These are phyloP conservation scores for Larix kaempferi DNA, from an alignment of 75 land plant genomes.

Conservation along the genomic window DNA sequence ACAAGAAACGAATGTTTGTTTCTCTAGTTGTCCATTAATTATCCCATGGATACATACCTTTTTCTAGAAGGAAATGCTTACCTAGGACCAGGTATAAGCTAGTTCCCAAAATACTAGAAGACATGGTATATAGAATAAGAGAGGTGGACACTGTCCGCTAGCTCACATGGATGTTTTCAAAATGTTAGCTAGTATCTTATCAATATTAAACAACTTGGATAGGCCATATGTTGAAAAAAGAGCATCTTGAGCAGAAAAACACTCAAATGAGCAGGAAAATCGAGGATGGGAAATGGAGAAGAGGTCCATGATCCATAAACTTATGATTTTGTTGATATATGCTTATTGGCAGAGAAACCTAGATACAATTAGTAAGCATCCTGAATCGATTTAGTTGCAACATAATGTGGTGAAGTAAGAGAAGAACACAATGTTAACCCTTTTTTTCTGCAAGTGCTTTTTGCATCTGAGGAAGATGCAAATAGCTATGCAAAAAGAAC, in stretches of 20 bases:
- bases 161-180: background rate
- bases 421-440: conserved; percentile 35
- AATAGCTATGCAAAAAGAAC: conserved; percentile 90
- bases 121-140: too few species aligned
- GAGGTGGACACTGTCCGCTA: background rate
- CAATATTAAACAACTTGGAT: conserved; percentile 27
- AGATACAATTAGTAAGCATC: conserved; percentile 66
- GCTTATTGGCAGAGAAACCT: conserved; percentile 72
- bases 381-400: conserved; percentile 43
- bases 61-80: background rate
- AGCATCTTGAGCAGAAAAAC: conserved; percentile 14
- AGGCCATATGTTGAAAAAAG: conserved; percentile 37
- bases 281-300: conserved; percentile 60
- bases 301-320: conserved; percentile 56
- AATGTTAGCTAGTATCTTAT: background rate
- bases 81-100: too few species aligned
- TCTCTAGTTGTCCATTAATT: too few species aligned
- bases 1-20: background rate
- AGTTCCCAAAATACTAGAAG: too few species aligned
- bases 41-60: too few species aligned
- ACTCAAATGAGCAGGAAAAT: conserved; percentile 17
- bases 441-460: conserved; percentile 26
- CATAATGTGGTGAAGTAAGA: conserved; percentile 41
- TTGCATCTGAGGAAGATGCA: conserved; percentile 46
- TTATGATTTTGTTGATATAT: conserved; percentile 68